phyloP scores from a whole-genome alignment of 1,139 yeast species.

The Kodamaea derodonti region DNA sequence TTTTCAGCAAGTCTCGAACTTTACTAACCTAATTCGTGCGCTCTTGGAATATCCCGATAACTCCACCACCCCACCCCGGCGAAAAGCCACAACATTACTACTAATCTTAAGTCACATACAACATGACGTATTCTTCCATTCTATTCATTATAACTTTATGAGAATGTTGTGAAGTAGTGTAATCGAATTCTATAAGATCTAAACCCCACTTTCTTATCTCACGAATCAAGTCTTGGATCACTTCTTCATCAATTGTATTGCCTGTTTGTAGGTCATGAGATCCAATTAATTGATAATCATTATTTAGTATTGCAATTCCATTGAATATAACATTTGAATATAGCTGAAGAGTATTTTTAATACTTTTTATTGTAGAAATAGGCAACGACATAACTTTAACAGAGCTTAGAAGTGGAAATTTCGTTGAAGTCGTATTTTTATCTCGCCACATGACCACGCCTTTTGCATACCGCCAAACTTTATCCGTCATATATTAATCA shows the following conservation, averaged over 20 bases:
- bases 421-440: neutral
- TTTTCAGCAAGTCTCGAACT: too few relatives aligned
- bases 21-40: too few relatives aligned
- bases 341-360: conserved; percentile 4
- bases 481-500: too few relatives aligned
- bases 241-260: neutral
- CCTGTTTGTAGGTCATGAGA: conserved; percentile 1
- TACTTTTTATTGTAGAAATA: neutral
- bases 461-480: neutral
- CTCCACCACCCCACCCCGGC: conserved; percentile 1
- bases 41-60: too few relatives aligned
- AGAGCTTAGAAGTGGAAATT: neutral
- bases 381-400: conserved; percentile 1
- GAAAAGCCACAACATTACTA: neutral
- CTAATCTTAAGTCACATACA: conserved; percentile 5
- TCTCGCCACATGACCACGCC: neutral
- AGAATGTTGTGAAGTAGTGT: conserved; percentile 7
- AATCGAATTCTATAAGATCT: conserved; percentile 4
- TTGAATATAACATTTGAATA: conserved; percentile 5
- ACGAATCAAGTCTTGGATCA: conserved; percentile 2
- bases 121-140: conserved; percentile 6
- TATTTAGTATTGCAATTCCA: conserved; percentile 5
- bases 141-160: conserved; percentile 5
- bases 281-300: conserved; percentile 2
- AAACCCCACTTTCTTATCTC: conserved; percentile 3